phyloP scores from a whole-genome alignment of 140 eudicot species.

The Stevia rebaudiana region DNA sequence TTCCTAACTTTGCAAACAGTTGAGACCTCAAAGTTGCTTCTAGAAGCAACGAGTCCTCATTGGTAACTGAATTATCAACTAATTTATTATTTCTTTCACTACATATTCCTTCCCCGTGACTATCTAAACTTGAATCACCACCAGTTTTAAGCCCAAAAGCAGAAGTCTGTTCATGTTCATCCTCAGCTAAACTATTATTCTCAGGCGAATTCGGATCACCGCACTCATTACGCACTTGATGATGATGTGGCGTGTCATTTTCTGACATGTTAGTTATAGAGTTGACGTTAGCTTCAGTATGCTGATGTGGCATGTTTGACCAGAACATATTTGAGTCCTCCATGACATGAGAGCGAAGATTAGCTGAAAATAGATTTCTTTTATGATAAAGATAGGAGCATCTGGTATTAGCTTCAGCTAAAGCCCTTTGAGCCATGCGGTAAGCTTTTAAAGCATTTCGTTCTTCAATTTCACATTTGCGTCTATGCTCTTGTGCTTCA shows the following conservation, averaged over 20 bases:
- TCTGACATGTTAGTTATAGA: conserved; percentile 31
- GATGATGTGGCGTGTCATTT: conserved; percentile 30
- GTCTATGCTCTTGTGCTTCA: conserved; percentile 72
- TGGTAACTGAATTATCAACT: conserved; percentile 25
- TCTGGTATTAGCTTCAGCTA: conserved; percentile 65
- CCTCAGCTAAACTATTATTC: conserved; percentile 33
- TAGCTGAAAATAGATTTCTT: conserved; percentile 56
- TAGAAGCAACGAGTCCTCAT: conserved; percentile 68
- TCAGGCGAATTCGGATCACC: conserved; percentile 51
- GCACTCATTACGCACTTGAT: conserved; percentile 26
- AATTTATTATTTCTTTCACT: conserved; percentile 26
- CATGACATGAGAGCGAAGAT: conserved; percentile 43
- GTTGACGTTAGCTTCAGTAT: conserved; percentile 30
- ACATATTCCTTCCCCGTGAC: conserved; percentile 27
- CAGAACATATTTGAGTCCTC: conserved; percentile 43
- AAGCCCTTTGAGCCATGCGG: conserved; percentile 65
- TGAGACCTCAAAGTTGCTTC: conserved; percentile 81
- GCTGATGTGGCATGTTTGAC: conserved; percentile 34
- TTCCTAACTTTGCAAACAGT: conserved; percentile 52
- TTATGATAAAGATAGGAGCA: conserved; percentile 52
- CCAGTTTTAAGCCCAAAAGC: conserved; percentile 30
- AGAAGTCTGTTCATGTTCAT: conserved; percentile 41
- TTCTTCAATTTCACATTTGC: conserved; percentile 70
- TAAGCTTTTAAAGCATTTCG: conserved; percentile 61
- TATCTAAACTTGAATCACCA: conserved; percentile 25